Conservation (phyloP, 1,284 basidiomycete genomes). For the Boletus semigastroideus region DNA sequence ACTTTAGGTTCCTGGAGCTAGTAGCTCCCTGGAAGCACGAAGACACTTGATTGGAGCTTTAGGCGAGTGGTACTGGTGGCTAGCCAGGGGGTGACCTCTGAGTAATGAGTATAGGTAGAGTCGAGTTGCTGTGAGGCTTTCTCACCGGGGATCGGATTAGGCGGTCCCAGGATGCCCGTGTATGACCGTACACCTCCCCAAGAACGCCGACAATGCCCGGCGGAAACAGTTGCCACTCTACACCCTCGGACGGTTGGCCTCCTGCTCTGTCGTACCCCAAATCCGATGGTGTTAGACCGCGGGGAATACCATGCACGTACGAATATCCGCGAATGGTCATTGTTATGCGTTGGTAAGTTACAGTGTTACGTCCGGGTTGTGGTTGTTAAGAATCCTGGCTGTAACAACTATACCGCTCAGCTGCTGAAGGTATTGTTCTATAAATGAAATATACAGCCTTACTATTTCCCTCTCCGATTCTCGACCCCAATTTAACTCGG, state of each 20-base stretch:
- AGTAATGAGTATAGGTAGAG: not conserved
- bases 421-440: not conserved
- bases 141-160: not conserved
- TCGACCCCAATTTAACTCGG: no score
- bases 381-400: not conserved
- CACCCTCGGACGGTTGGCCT: not conserved
- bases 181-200: not conserved
- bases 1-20: not conserved
- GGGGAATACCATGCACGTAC: not conserved
- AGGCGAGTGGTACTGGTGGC: not conserved
- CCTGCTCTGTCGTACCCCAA: not conserved
- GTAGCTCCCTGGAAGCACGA: not conserved
- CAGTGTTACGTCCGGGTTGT: not conserved
- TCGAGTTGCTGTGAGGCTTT: not conserved
- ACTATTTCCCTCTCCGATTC: no score
- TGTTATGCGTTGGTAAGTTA: not conserved
- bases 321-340: not conserved
- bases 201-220: not conserved
- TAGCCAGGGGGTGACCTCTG: not conserved
- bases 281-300: not conserved
- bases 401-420: not conserved
- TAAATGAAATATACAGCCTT: no score
- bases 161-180: not conserved
- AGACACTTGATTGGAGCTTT: not conserved
- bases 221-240: not conserved